phyloP scores from a whole-genome alignment of 164 flowering plant genomes.

The Vitis amurensis region DNA sequence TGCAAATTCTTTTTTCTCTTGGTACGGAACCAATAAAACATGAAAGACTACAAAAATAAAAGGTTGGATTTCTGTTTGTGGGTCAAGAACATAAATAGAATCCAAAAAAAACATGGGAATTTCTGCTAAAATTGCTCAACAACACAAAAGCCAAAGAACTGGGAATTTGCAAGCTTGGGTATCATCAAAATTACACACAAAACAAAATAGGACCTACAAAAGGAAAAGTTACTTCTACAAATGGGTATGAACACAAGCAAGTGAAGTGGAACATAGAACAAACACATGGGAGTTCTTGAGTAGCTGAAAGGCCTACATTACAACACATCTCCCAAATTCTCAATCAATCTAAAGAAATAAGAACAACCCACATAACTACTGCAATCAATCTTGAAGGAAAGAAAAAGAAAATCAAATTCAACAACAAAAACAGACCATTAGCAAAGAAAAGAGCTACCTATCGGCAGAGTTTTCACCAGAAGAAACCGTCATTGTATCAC shows the following conservation, averaged over 20 bases:
- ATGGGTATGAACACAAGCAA: background rate
- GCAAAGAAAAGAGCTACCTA: conserved; percentile 10
- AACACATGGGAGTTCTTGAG: background rate
- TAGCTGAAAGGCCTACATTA: background rate
- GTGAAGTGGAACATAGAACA: background rate
- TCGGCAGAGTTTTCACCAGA: conserved; percentile 15
- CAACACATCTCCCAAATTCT: background rate
- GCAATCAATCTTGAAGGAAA: background rate
- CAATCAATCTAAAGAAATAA: background rate
- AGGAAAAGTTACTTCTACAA: background rate
- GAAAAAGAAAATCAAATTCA: background rate
- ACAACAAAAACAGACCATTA: background rate
- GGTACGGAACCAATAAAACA: too few species aligned
- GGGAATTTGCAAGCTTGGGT: too few species aligned
- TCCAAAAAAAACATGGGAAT: too few species aligned
- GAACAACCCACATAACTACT: background rate
- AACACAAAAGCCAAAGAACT: too few species aligned
- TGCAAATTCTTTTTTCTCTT: too few species aligned
- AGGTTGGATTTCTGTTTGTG: too few species aligned
- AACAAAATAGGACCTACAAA: background rate
- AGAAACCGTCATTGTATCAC: conserved; percentile 20
- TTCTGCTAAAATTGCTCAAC: too few species aligned
- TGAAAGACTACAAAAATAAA: too few species aligned
- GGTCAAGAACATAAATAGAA: too few species aligned
- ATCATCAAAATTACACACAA: background rate